These are phyloP conservation scores for Odonthalia washingtoniensis DNA, from an alignment of 31 red algal species.

Conservation along the genomic window DNA sequence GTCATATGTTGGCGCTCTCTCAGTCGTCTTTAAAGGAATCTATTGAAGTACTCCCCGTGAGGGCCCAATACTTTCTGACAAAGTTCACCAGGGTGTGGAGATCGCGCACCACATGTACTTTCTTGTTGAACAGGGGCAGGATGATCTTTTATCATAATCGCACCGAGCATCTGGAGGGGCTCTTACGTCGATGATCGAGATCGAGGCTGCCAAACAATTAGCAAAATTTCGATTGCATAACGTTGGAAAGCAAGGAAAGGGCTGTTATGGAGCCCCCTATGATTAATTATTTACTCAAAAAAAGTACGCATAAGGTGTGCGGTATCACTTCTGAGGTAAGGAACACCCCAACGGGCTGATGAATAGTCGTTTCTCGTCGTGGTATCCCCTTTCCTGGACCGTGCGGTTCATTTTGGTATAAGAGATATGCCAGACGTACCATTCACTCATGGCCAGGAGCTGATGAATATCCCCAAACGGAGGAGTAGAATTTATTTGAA, in stretches of 20 bases:
- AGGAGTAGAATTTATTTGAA: conserved; percentile 10
- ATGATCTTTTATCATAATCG: conserved; percentile 8
- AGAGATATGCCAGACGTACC: conserved; percentile 15
- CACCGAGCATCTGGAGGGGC: neutral
- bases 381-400: neutral
- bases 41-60: conserved; percentile 21
- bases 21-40: conserved; percentile 12
- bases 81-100: conserved; percentile 23
- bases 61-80: conserved; percentile 36
- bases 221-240: conserved; percentile 11
- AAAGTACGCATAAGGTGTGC: neutral
- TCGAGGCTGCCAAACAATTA: conserved; percentile 20
- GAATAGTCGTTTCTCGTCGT: neutral
- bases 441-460: conserved; percentile 7
- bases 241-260: neutral
- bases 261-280: neutral
- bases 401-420: conserved; percentile 30
- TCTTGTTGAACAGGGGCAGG: conserved; percentile 27
- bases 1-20: neutral
- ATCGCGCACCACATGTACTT: conserved; percentile 14
- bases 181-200: conserved; percentile 22
- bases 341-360: conserved; percentile 2
- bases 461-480: conserved; percentile 23
- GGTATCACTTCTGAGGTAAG: conserved; percentile 11
- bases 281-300: conserved; percentile 1